Evolutionary conservation across 495 filamentous ascomycete genomes (phyloP).

Genomic region (Trypethelium eluteriae): DNA sequence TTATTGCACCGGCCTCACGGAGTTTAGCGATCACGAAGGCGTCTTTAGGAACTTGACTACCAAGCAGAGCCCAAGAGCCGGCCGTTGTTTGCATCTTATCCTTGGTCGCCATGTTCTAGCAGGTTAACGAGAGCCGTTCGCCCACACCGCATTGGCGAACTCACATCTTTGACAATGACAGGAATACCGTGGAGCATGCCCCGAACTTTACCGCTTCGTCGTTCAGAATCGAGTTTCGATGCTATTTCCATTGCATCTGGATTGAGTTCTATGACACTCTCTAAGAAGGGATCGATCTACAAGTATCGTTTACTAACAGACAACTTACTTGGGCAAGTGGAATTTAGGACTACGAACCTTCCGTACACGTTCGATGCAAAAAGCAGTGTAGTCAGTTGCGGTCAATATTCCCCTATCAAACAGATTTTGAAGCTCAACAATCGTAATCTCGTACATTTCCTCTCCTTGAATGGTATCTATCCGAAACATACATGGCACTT

Average conservation of each 20-base stretch:
- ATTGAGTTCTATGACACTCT: slow-evolving; percentile 19
- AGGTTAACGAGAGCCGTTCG: not conserved
- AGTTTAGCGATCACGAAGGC: slow-evolving; percentile 43
- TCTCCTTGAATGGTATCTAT: not conserved
- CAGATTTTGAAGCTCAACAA: not conserved
- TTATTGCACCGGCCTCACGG: slow-evolving; percentile 43
- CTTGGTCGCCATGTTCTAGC: slow-evolving; percentile 14
- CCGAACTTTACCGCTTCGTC: not conserved
- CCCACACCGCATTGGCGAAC: not conserved
- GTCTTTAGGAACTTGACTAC: slow-evolving; percentile 43
- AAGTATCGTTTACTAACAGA: not conserved
- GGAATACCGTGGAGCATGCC: slow-evolving; percentile 22
- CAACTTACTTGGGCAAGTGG: not conserved
- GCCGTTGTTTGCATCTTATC: slow-evolving; percentile 19
- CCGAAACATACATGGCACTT: not conserved
- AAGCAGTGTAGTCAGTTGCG: not conserved
- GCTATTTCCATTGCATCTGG: slow-evolving; percentile 22
- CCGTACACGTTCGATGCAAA: not conserved
- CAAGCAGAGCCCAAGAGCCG: slow-evolving; percentile 28
- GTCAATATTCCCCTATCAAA: not conserved
- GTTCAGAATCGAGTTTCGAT: slow-evolving; percentile 14
- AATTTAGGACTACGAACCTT: not conserved
- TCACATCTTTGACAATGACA: slow-evolving; percentile 19
- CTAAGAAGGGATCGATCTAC: slow-evolving; percentile 1
- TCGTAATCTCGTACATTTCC: not conserved